These are phyloP conservation scores for Xylaria sp. DNA, from an alignment of 2,329 filamentous ascomycete genomes.

Conservation along the genomic window DNA sequence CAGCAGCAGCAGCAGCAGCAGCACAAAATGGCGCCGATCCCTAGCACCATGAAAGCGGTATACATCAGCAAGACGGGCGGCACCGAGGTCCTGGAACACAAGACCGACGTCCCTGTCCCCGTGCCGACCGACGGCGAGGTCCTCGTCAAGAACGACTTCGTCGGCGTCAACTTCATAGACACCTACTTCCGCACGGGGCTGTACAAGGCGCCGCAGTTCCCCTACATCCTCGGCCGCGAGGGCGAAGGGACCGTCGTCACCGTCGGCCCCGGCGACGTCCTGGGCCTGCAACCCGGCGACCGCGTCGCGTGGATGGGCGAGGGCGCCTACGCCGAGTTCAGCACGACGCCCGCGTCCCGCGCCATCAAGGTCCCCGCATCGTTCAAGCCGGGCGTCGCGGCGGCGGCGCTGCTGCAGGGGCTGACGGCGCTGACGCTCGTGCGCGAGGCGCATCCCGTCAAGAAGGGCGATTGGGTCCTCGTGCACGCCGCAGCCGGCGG, in stretches of 20 bases:
- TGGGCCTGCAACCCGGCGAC: slow-evolving; percentile 72
- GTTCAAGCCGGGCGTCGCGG: slow-evolving; percentile 70
- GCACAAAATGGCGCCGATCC: slow-evolving; percentile 56
- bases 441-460: slow-evolving; percentile 79
- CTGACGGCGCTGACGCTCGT: slow-evolving; percentile 84
- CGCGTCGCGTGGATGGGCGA: slow-evolving; percentile 75
- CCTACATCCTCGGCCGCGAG: slow-evolving; percentile 83
- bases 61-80: slow-evolving; percentile 78
- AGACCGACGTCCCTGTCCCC: slow-evolving; percentile 77
- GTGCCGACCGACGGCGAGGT: slow-evolving; percentile 75
- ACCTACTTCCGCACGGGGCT: slow-evolving; percentile 89
- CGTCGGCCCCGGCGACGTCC: slow-evolving; percentile 62
- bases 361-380: slow-evolving; percentile 72
- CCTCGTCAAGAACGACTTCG: slow-evolving; percentile 81
- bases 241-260: slow-evolving; percentile 77
- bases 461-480: slow-evolving; percentile 82
- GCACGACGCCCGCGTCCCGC: slow-evolving; percentile 62
- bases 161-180: slow-evolving; percentile 91
- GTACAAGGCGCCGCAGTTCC: slow-evolving; percentile 75
- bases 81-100: slow-evolving; percentile 76
- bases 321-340: slow-evolving; percentile 67
- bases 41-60: slow-evolving; percentile 78
- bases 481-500: slow-evolving; percentile 89
- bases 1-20: no score
- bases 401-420: slow-evolving; percentile 80